These are phyloP conservation scores for Penicillium bovifimosum DNA, from an alignment of 495 filamentous ascomycete species.

Conservation along the genomic window DNA sequence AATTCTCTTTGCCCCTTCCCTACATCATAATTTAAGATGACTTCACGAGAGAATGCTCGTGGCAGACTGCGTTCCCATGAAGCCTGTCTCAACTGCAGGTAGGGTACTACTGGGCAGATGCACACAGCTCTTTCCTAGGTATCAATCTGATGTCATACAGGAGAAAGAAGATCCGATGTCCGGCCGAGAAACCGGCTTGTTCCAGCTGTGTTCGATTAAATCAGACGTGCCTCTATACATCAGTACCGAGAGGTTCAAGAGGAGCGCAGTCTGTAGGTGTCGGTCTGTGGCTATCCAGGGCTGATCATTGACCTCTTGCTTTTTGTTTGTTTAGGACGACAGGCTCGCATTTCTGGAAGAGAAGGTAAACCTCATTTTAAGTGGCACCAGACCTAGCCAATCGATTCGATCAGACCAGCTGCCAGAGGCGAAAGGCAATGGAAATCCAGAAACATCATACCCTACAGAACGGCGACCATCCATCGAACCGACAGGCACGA, in stretches of 20 bases:
- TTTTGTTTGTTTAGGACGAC: conserved; percentile 27
- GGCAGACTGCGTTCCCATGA: conserved; percentile 42
- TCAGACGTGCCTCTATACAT: conserved; percentile 39
- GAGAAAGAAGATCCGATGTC: conserved; percentile 45
- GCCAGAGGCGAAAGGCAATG: conserved; percentile 10
- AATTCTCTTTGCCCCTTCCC: background rate
- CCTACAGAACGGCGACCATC: conserved; percentile 19
- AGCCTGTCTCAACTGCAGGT: conserved; percentile 44
- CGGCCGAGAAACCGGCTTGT: conserved; percentile 42
- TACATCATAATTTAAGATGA: background rate
- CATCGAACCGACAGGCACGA: conserved; percentile 12
- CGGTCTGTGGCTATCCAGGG: background rate
- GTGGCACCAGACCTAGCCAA: conserved; percentile 23
- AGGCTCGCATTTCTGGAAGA: conserved; percentile 42
- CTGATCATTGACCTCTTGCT: conserved; percentile 14
- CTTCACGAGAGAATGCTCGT: conserved; percentile 34
- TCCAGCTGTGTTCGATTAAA: conserved; percentile 42
- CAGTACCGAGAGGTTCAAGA: conserved; percentile 20
- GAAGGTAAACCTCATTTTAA: conserved; percentile 43
- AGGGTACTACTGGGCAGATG: background rate
- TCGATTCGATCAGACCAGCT: conserved; percentile 16
- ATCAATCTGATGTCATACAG: conserved; percentile 16
- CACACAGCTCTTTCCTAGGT: background rate
- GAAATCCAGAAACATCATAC: conserved; percentile 13
- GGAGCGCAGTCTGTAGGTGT: conserved; percentile 32